Evolutionary conservation across 306 rosid species (phyloP).

Genomic region (Prinsepia uniflora): DNA sequence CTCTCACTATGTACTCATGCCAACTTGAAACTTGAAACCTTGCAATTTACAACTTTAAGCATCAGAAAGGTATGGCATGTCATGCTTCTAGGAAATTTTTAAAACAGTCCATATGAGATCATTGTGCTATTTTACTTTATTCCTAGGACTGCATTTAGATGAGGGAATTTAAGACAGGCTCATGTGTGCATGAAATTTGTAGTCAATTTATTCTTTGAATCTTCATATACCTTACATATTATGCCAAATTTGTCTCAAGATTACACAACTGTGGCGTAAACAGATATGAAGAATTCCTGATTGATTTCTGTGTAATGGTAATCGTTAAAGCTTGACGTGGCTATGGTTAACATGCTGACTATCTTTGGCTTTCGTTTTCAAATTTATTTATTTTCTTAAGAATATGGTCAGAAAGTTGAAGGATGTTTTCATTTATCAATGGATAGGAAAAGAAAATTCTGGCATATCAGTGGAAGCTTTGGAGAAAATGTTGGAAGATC

Average conservation of each 20-base stretch:
- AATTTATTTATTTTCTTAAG: slow-evolving; percentile 7
- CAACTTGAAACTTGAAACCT: too few relatives aligned
- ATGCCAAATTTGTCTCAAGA: neutral
- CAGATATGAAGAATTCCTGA: neutral
- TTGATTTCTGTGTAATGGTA: neutral
- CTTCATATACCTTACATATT: neutral
- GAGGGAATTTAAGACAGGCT: neutral
- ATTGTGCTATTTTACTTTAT: neutral
- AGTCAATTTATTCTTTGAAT: neutral
- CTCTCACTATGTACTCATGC: too few relatives aligned
- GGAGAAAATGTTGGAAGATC: slow-evolving; percentile 99
- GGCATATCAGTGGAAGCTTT: slow-evolving; percentile 82
- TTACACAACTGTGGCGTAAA: neutral
- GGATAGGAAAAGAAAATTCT: slow-evolving; percentile 51
- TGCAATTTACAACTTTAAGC: too few relatives aligned
- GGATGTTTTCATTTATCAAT: slow-evolving; percentile 27
- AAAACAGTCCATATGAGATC: too few relatives aligned
- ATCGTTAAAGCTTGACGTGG: neutral
- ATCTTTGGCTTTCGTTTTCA: neutral
- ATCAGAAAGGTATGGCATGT: too few relatives aligned
- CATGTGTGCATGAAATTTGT: neutral
- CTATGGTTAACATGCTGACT: neutral
- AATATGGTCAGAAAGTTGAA: slow-evolving; percentile 22
- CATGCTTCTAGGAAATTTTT: too few relatives aligned
- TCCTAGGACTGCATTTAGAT: neutral